Base-by-base conservation (phyloP, 345 rosid genomes). In the Microcos paniculata region DNA sequence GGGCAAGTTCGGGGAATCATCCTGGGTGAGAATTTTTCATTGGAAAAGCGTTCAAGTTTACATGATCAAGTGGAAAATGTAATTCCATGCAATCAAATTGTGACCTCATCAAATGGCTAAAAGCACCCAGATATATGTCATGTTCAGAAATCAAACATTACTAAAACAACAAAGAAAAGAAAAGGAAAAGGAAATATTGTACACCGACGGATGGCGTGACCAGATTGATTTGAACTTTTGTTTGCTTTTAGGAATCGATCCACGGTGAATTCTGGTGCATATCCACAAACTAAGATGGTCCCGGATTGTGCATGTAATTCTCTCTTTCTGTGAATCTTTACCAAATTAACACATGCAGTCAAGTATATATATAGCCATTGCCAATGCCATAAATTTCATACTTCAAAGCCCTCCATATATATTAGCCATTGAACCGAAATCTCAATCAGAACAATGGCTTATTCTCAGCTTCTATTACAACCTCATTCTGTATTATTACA, bases 401-500 rank as follows among this genome's bases (percentile, higher is more conserved):
- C 18, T 66, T 66, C 42, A 49, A 8, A 33, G 19, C 45, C 40
- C 51, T 28, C 31, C 52, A 15, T n/a, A 48, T 48, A 16, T 35
- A 35, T 26, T 24, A 49, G 40, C 40, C 30, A 15, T 28, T 8
- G n/a, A 64, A 56, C 8, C 24, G 7, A 78, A 65, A 30, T 12
- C 48, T 35, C 19, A 49, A 69, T 51, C 31, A 40, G n/a, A 33
- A 18, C 10, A 26, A 64, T 63, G 71, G 4, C 43, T 59, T 73
- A 21, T 68, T 72, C 72, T 49, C 77, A 43, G 45, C 33, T 43
- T 28, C 63, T 70, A 31, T 62, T 69, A n/a, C 16, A n/a, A 68
- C 79, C 84, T 42, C 76, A 16, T 23, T 78, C 81, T 42, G 53
- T 57, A 48, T 21, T 72, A 21, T 49, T 72, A 35, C 75, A 46